These are phyloP conservation scores for Pouteria campechiana DNA, from an alignment of 179 eudicot genomes.

Conservation along the genomic window DNA sequence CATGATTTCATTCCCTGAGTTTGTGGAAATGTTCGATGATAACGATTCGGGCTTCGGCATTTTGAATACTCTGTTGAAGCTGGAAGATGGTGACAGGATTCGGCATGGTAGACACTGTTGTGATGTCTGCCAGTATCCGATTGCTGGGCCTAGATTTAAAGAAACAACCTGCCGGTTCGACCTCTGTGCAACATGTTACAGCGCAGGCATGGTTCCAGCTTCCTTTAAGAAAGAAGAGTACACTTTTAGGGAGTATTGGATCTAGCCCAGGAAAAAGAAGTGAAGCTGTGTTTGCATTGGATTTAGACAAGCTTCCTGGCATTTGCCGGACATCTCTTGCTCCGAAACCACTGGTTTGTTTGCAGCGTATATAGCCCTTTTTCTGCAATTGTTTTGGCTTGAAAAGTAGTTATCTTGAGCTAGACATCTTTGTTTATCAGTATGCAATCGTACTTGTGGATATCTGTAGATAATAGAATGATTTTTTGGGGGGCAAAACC, in stretches of 20 bases:
- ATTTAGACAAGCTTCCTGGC: too few relatives aligned
- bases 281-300: slow-evolving; percentile 77
- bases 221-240: slow-evolving; percentile 69
- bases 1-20: slow-evolving; percentile 49
- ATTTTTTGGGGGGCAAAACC: too few relatives aligned
- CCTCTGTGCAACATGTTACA: slow-evolving; percentile 75
- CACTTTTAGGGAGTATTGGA: slow-evolving; percentile 70
- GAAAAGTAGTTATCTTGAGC: too few relatives aligned
- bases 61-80: slow-evolving; percentile 55
- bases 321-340: too few relatives aligned
- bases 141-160: slow-evolving; percentile 79
- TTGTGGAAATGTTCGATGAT: slow-evolving; percentile 75
- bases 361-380: too few relatives aligned
- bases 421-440: too few relatives aligned
- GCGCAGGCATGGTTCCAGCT: slow-evolving; percentile 92
- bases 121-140: slow-evolving; percentile 77
- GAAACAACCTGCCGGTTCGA: slow-evolving; percentile 69
- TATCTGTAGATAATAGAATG: too few relatives aligned
- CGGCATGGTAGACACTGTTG: slow-evolving; percentile 72
- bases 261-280: slow-evolving; percentile 63
- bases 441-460: too few relatives aligned
- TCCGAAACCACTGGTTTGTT: too few relatives aligned
- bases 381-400: too few relatives aligned
- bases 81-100: slow-evolving; percentile 69
- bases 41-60: slow-evolving; percentile 86